Percentiles rank a stretch among this genome's conserved stretches.
Conservation (phyloP, 2,329 filamentous ascomycete genomes). For the Phialophora tarda region DNA sequence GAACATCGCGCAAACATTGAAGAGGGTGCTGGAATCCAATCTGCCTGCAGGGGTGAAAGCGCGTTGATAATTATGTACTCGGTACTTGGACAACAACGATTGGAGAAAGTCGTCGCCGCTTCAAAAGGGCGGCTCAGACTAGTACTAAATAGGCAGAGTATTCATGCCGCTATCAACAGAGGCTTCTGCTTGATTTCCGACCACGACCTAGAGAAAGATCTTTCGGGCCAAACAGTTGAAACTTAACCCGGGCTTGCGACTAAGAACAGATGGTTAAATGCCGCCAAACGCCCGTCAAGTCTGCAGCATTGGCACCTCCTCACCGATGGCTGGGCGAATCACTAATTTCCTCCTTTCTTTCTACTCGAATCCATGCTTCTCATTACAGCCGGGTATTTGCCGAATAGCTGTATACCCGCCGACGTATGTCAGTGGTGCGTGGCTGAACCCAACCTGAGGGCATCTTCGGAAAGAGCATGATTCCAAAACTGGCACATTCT, state of each 20-base stretch:
- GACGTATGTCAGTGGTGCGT: too few species aligned
- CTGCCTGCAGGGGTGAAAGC: background rate
- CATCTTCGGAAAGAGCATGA: too few species aligned
- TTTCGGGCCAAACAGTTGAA: background rate
- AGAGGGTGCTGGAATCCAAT: constrained; percentile 5
- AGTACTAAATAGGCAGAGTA: background rate
- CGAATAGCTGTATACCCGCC: too few species aligned
- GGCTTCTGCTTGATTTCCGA: background rate
- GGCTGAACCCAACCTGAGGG: too few species aligned
- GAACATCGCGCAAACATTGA: constrained; percentile 32
- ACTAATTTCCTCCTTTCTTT: too few species aligned
- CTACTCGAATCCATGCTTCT: too few species aligned
- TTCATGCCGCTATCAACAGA: background rate
- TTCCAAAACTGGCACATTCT: too few species aligned
- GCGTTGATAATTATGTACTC: background rate
- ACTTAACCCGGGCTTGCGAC: too few species aligned
- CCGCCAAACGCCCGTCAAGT: background rate
- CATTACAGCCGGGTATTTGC: too few species aligned
- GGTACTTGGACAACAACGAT: too few species aligned
- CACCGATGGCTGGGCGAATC: too few species aligned
- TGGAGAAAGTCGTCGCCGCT: background rate
- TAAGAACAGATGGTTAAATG: background rate
- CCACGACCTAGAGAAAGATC: too few species aligned
- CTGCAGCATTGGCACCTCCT: background rate
- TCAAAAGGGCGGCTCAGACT: background rate